A percentile compares a stretch with the other conserved stretches of the same genome.
phyloP scores from a whole-genome alignment of 768 basidiomycete genomes.

The Butyriboletus loyo region DNA sequence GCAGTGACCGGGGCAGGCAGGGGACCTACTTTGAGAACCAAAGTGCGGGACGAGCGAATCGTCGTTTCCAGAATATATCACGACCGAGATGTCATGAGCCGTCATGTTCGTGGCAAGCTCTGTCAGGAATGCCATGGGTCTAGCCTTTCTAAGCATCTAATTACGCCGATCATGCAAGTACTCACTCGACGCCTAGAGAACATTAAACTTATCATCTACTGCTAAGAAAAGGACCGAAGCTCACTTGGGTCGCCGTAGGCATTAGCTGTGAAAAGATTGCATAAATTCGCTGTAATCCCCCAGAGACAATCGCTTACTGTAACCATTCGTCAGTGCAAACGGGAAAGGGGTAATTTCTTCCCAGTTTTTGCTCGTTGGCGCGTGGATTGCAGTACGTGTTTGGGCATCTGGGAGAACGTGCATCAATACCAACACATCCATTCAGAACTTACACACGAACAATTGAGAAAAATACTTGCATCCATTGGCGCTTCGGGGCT shows the following conservation, averaged over 20 bases:
- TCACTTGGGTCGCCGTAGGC: constrained; percentile 31
- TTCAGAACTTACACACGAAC: neutral
- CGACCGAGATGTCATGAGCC: constrained; percentile 41
- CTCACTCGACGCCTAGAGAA: constrained; percentile 35
- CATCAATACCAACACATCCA: constrained; percentile 33
- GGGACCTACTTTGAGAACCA: constrained; percentile 54
- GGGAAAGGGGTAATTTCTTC: constrained; percentile 22
- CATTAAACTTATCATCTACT: neutral
- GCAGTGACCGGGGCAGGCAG: neutral
- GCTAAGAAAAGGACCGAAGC: neutral
- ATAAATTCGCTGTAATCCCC: neutral
- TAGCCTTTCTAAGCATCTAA: constrained; percentile 26
- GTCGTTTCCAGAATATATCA: constrained; percentile 67
- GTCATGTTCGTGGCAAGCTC: constrained; percentile 66
- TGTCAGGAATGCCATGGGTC: constrained; percentile 60
- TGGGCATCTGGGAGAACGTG: constrained; percentile 38
- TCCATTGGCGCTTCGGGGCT: too few relatives aligned
- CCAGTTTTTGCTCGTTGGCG: constrained; percentile 56
- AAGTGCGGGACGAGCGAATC: constrained; percentile 61
- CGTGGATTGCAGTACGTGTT: constrained; percentile 45
- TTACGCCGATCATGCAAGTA: neutral
- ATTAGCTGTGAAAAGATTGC: constrained; percentile 6
- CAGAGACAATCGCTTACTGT: constrained; percentile 11
- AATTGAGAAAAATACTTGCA: neutral
- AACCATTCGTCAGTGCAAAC: constrained; percentile 9